Percentiles rank a stretch among this genome's conserved stretches.
phyloP scores from a whole-genome alignment of 2,329 filamentous ascomycete species.

The Colletotrichum musae region DNA sequence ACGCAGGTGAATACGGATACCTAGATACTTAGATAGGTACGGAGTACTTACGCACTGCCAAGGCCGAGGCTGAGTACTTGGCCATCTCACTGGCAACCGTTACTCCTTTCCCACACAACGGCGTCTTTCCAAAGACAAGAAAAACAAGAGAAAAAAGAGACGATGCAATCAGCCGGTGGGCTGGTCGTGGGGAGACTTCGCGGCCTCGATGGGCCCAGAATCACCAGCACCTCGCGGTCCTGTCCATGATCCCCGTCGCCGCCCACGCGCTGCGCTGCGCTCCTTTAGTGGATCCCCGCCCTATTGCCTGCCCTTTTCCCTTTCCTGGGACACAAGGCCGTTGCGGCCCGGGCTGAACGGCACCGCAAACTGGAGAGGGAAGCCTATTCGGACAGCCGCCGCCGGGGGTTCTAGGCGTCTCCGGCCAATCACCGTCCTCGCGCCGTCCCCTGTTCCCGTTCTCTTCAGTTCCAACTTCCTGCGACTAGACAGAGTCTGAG shows the following conservation, averaged over 20 bases:
- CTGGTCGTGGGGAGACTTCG: slow-evolving; percentile 33
- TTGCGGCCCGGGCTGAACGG: slow-evolving; percentile 29
- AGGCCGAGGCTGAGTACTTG: not conserved
- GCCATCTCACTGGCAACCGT: not conserved
- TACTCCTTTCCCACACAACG: too few species aligned
- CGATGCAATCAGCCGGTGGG: slow-evolving; percentile 8
- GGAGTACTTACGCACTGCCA: not conserved
- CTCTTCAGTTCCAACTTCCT: not conserved
- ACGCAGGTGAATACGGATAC: too few species aligned
- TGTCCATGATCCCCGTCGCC: slow-evolving; percentile 26
- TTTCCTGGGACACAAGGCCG: slow-evolving; percentile 34
- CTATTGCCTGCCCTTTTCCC: not conserved
- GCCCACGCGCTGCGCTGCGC: slow-evolving; percentile 30
- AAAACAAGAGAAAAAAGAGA: too few species aligned
- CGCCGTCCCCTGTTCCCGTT: not conserved
- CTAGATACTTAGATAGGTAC: too few species aligned
- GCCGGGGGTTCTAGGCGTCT: not conserved
- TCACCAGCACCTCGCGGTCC: not conserved
- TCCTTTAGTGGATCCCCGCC: slow-evolving; percentile 26
- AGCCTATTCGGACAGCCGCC: slow-evolving; percentile 30
- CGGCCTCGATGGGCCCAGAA: slow-evolving; percentile 24
- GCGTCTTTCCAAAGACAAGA: too few species aligned
- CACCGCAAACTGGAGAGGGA: slow-evolving; percentile 24
- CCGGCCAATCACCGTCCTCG: slow-evolving; percentile 10
- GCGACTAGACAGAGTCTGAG: too few species aligned